These are phyloP conservation scores for Diaporthe batatas DNA, from an alignment of 2,329 filamentous ascomycete species.

Conservation along the genomic window DNA sequence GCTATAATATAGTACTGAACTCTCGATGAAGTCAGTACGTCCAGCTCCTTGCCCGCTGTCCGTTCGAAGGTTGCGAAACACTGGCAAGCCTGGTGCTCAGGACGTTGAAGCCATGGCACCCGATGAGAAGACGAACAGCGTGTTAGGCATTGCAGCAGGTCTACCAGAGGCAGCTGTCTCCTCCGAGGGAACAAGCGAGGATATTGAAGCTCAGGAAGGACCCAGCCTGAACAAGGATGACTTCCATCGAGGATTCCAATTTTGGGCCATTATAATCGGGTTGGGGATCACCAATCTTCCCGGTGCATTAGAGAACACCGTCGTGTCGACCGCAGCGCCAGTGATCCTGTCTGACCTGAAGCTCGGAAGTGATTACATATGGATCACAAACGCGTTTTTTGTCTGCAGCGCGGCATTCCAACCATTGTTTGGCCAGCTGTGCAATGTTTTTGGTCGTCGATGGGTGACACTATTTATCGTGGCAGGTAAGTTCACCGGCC, in stretches of 20 bases:
- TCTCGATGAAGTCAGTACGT: too few species aligned
- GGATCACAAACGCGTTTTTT: slow-evolving; percentile 48
- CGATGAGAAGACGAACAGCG: too few species aligned
- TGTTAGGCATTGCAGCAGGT: too few species aligned
- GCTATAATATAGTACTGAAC: too few species aligned
- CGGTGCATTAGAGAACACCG: slow-evolving; percentile 47
- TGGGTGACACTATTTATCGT: background rate
- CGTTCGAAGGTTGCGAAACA: too few species aligned
- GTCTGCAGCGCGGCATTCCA: slow-evolving; percentile 54
- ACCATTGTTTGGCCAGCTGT: slow-evolving; percentile 63
- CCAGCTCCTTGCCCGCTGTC: too few species aligned
- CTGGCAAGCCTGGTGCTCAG: too few species aligned
- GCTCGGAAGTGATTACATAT: slow-evolving; percentile 46
- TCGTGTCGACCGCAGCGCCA: slow-evolving; percentile 48
- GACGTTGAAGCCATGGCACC: too few species aligned
- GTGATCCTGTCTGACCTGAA: slow-evolving; percentile 46
- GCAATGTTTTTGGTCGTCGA: background rate
- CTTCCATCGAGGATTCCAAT: slow-evolving; percentile 1
- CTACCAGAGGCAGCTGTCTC: too few species aligned
- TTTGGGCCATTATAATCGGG: slow-evolving; percentile 47
- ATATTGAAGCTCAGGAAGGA: too few species aligned
- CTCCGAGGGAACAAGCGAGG: too few species aligned
- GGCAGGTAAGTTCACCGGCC: slow-evolving; percentile 53
- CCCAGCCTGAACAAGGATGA: background rate
- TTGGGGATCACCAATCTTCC: slow-evolving; percentile 45